A percentile compares a stretch with the other conserved stretches of the same genome.
These are phyloP conservation scores for Tetrahymena thermophila DNA, from an alignment of 73 alveolate genomes.

Conservation along the genomic window DNA sequence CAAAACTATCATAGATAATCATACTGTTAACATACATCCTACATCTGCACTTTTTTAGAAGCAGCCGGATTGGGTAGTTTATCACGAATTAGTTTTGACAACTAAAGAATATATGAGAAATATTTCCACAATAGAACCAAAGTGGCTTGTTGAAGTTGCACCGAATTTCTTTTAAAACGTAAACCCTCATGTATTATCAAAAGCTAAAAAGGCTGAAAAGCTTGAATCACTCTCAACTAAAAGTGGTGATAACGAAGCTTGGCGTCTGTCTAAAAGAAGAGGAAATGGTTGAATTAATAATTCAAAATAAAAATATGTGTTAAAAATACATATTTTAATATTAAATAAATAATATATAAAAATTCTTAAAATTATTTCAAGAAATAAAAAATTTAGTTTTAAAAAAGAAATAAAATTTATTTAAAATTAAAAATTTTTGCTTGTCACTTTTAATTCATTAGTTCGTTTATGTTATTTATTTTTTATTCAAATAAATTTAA, in stretches of 20 bases:
- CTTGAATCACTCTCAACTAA: constrained; percentile 94
- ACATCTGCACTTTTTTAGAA: constrained; percentile 93
- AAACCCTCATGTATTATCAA: constrained; percentile 66
- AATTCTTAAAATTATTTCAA: too few relatives aligned
- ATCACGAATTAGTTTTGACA: constrained; percentile 92
- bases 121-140: constrained; percentile 91
- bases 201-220: constrained; percentile 93
- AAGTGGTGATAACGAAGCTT: constrained; percentile 99
- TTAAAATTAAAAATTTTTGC: too few relatives aligned
- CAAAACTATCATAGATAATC: constrained; percentile 89
- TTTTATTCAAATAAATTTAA: too few relatives aligned
- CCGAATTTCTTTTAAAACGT: constrained; percentile 94
- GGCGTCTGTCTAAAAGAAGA: constrained; percentile 98
- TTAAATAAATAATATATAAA: too few relatives aligned
- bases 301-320: neutral
- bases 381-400: too few relatives aligned
- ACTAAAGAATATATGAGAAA: constrained; percentile 98
- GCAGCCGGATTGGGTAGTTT: constrained; percentile 97
- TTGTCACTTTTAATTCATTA: too few relatives aligned
- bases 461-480: too few relatives aligned
- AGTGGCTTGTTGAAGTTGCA: constrained; percentile 99
- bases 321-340: neutral
- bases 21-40: constrained; percentile 98
- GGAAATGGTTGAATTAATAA: constrained; percentile 51
- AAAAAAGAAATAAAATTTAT: too few relatives aligned